Evolutionary conservation across 352 stramenopile species (phyloP), one percentile per base, ranked within the genome.

Genomic region (Phytophthora megakarya): DNA sequence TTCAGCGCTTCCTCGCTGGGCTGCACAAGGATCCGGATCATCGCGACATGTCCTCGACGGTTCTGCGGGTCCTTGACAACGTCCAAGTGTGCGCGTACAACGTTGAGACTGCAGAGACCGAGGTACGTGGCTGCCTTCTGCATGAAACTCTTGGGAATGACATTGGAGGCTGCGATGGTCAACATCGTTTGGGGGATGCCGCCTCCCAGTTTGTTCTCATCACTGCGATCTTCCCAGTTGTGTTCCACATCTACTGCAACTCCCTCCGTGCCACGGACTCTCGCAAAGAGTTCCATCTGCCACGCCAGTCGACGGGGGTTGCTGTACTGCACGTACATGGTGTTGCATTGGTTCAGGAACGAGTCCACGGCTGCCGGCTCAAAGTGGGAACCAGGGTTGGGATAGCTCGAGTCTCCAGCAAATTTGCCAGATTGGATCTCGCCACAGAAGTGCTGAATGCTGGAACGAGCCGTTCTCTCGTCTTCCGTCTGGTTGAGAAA

Each of bases 71-170:
- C 90, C 26, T 92, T 75, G 5, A 99, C 88, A 25, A 98, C 89
- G 65, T 99, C 96, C 51, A 99, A 75, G 71, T 98, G 96, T 18
- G 96, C 95, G 39, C 95, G 88, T 23, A 96, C 76, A 18, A 99
- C 95, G 74, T 99, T 97, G 65, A 99, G 86, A 64, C 96, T 82
- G 77, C 97, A 97, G 21, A 98, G 69, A 57, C 86, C 97, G 11
- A 99, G 77, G 64, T 96, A 96, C 5, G 80, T 92, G 35, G 84
- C 84, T 6, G 86, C 77, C 61, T 91, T 92, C 54, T 93, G 85
- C 58, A 95, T 90, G 46, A 81, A 76, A 53, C 79, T 81, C 72
- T 93, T 94, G 59, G 83, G 78, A 22, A 96, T 78, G 57, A 96
- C 86, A 53, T 96, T 96, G 22, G 86, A 75, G 5, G 82, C 78